These are phyloP conservation scores for Gnetum montanum DNA, from an alignment of 75 land plant genomes.

Conservation along the genomic window DNA sequence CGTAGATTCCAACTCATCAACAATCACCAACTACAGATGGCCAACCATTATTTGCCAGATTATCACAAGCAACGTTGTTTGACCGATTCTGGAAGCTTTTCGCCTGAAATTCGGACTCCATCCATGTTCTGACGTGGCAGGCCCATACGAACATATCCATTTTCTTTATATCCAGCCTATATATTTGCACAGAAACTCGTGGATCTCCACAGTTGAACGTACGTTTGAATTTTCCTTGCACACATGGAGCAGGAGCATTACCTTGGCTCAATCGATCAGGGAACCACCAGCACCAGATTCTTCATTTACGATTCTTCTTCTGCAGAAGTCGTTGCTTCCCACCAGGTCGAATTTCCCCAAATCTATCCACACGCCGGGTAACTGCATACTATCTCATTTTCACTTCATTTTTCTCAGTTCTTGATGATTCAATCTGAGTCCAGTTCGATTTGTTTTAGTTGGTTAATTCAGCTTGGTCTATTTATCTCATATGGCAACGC, in stretches of 20 bases:
- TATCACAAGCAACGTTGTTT: too few species aligned
- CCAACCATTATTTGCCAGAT: too few species aligned
- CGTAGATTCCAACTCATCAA: too few species aligned
- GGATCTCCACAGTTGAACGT: too few species aligned
- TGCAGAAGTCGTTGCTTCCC: slow-evolving; percentile 67
- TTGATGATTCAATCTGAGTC: not conserved
- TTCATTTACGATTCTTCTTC: slow-evolving; percentile 68
- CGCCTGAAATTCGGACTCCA: too few species aligned
- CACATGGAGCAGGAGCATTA: slow-evolving; percentile 19
- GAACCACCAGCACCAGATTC: slow-evolving; percentile 94
- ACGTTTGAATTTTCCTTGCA: not conserved
- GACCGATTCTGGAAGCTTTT: too few species aligned
- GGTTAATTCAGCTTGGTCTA: not conserved
- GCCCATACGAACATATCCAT: too few species aligned
- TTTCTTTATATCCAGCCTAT: too few species aligned
- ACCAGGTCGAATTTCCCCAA: slow-evolving; percentile 95
- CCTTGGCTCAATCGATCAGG: slow-evolving; percentile 89
- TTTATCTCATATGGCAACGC: too few species aligned
- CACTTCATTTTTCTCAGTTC: slow-evolving; percentile 1
- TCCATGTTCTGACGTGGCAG: too few species aligned
- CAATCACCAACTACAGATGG: too few species aligned
- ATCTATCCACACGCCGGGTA: slow-evolving; percentile 92
- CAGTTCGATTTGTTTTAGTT: slow-evolving; percentile 1
- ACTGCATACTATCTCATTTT: slow-evolving; percentile 5
- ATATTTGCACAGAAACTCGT: too few species aligned